Base-by-base conservation (phyloP, 352 stramenopile genomes). In the Phytophthora hibernalis region DNA sequence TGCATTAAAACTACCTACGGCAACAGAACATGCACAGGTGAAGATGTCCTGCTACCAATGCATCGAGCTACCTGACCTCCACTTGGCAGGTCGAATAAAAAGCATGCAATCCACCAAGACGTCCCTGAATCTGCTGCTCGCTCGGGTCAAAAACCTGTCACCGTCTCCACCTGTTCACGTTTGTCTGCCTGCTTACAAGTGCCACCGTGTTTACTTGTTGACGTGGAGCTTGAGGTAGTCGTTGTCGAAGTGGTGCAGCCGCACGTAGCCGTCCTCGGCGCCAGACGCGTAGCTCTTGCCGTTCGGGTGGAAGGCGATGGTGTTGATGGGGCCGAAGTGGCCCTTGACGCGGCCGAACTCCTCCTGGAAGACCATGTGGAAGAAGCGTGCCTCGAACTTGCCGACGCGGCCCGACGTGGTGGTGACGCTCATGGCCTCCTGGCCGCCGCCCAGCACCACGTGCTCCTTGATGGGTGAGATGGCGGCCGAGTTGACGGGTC, bases 281-380 rank as follows among this genome's bases (percentile, higher is more conserved):
- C 98, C 98, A 66, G 93, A 99, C n/a, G 96, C 96, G 89, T 98
- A 99, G 80, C 93, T 98, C 76, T 95, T 97, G 67, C 98, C 98
- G 74, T 99, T 97, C 6, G 98, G 98, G 77, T 99, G 98, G 76
- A 99, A 98, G 53, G 93, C 94, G 48, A 99, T 95, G 45, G 97
- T 98, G 88, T 99, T 99, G 74, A 99, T 99, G 26, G 98, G 97
- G 50, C 98, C 98, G 79, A 99, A 99, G 77, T 99, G 98, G 57
- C 98, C 98, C 84, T 99, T 99, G 35, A 99, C 97, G 57, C 91
- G 90, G 6, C 94, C 98, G 77, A 99, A 99, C 78, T 99, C 97
- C 66, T 99, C 96, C 76, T 99, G 96, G 75, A 98, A 99, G 11
- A 99, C 95, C 77, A 99, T 94, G 81, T 99, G 94, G 84, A 99